These are phyloP conservation scores for Cryptosporidium viatorum DNA, from an alignment of 169 alveolate species.

Conservation along the genomic window DNA sequence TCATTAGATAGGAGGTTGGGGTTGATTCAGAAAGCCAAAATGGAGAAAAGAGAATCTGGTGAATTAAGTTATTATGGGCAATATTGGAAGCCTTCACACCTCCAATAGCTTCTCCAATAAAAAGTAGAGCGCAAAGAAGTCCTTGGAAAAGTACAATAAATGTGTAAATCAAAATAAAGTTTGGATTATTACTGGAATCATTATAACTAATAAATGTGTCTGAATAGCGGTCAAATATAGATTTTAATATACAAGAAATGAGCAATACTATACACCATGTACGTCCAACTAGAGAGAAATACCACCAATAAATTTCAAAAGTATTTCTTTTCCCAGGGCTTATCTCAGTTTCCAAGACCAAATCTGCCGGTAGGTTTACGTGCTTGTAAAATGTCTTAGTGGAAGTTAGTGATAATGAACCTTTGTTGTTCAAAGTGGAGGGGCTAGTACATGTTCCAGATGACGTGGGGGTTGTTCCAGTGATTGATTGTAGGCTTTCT, in stretches of 20 bases:
- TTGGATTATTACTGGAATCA: constrained; percentile 11
- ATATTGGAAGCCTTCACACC: constrained; percentile 54
- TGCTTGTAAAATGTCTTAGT: constrained; percentile 18
- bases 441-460: constrained; percentile 14
- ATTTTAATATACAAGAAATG: constrained; percentile 40
- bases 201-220: constrained; percentile 43
- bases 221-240: constrained; percentile 44
- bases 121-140: constrained; percentile 30
- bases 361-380: constrained; percentile 9
- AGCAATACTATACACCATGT: constrained; percentile 37
- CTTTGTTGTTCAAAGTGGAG: neutral
- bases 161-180: constrained; percentile 32
- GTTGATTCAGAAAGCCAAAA: constrained; percentile 60
- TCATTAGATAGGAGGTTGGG: constrained; percentile 31
- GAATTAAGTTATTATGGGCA: constrained; percentile 25
- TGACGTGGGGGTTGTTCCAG: constrained; percentile 45
- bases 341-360: constrained; percentile 25
- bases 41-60: constrained; percentile 45
- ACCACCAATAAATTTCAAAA: constrained; percentile 36
- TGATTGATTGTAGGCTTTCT: constrained; percentile 42
- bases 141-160: constrained; percentile 46
- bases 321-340: constrained; percentile 6
- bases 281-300: constrained; percentile 29
- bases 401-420: neutral
- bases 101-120: constrained; percentile 68